These are phyloP conservation scores for Trametes elegans DNA, from an alignment of 768 basidiomycete species.

Conservation along the genomic window DNA sequence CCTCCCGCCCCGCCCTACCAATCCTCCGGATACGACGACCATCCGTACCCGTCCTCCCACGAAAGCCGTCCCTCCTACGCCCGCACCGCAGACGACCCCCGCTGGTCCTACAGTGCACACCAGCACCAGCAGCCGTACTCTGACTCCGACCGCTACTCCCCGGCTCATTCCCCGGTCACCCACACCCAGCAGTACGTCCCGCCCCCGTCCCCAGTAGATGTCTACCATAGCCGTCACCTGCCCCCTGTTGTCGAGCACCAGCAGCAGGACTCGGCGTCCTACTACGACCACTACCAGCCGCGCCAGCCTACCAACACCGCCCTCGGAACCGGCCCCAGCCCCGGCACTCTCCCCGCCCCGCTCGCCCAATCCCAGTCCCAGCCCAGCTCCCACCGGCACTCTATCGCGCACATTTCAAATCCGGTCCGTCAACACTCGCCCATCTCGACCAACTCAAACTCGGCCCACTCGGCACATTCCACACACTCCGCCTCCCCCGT, in stretches of 20 bases:
- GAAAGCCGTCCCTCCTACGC: constrained; percentile 6
- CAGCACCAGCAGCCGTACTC: constrained; percentile 6
- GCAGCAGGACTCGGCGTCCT: background rate
- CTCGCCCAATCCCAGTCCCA: background rate
- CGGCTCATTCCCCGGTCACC: constrained; percentile 11
- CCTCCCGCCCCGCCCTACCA: background rate
- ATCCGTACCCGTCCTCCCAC: constrained; percentile 17
- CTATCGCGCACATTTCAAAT: constrained; percentile 22
- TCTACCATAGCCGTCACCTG: background rate
- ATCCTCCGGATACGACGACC: constrained; percentile 15
- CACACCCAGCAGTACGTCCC: constrained; percentile 4
- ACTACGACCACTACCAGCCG: background rate
- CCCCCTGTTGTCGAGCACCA: background rate
- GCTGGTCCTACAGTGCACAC: constrained; percentile 5
- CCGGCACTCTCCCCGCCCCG: background rate
- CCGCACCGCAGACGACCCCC: constrained; percentile 3
- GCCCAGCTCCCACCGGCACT: constrained; percentile 17
- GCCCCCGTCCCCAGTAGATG: constrained; percentile 14
- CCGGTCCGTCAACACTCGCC: constrained; percentile 11
- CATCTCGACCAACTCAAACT: too few species aligned
- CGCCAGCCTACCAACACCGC: background rate
- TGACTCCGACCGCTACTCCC: constrained; percentile 11
- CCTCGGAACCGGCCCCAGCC: background rate
- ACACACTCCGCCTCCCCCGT: constrained; percentile 7
- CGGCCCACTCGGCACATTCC: too few species aligned